Base-by-base conservation (phyloP, 192 early-diverging fungal species). In the Backusella circina region DNA sequence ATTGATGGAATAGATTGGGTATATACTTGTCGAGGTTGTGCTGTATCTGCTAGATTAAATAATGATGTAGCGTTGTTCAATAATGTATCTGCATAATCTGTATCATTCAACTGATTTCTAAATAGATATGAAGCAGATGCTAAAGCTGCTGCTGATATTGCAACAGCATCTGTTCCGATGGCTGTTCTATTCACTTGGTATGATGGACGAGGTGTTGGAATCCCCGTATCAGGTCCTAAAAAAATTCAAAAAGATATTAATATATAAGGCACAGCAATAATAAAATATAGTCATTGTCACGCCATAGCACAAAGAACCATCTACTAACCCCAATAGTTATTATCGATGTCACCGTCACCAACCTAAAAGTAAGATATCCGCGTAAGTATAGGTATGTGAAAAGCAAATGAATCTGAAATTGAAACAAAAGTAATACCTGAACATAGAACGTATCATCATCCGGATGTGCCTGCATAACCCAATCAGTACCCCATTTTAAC, bases 401-500 rank as follows among this genome's bases (percentile, higher is more conserved):
- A n/a, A 16, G 5, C 5, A n/a, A 67, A 67, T 67, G 16, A n/a
- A 47, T n/a, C n/a, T 67, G 5, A 33, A 8, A 39, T 13, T 71
- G 33, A 26, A 6, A 50, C 4, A 33, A 26, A 23, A 12, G 30
- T 64, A 28, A 65, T 77, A 85, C 86, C 75, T 86, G 85, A 36
- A 86, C 87, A 73, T 80, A 85, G n/a, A 90, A 74, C 1, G 81
- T 82, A 67, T 87, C 77, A 50, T 78, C 69, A 33, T 86, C 76
- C 36, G 87, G 85, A 72, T 90, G 88, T 3, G 88, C 87, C 35
- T 87, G 86, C 36, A 88, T 84, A 36, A 90, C 57, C 87, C 88
- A 90, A 57, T 90, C 88, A 57, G 82, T 90, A 28, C 88, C 86
- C 85, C 85, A 89, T 57, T 83, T 81, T 9, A 90, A 66, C 83